Base-by-base conservation (phyloP, 2,329 filamentous ascomycete genomes). In the Aureobasidium melanogenum region DNA sequence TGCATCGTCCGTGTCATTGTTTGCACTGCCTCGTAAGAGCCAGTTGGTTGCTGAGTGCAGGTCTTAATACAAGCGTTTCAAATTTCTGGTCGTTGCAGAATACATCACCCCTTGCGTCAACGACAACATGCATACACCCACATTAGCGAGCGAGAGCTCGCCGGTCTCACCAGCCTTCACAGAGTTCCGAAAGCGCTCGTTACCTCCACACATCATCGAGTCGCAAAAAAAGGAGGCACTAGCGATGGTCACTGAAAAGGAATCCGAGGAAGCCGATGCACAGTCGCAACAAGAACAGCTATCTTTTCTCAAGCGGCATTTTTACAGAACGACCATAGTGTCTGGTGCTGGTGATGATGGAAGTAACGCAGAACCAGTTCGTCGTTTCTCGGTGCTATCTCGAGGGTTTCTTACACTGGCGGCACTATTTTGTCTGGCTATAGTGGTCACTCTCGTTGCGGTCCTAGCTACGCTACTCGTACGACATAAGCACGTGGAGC, bases 301-400 rank as follows among this genome's bases (percentile, higher is more conserved):
- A 14, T 63, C 67, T 14, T 69, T 70, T 60, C 64, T 66, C 24
- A 62, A 68, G 34, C 63, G 61, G 30, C 63, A 68, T 46, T 70
- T 69, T 52, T 69, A 65, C 48, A 67, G 61, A 39, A 44, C 63
- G 9, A 57, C 48, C 9, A 5, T 9, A 22, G 2, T 9, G 2
- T 5, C 34, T 50, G 54, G 41, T 30, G 36, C 30, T 22, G 64
- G 66, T 26, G 43, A 59, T 14, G 24, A 62, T 22, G 52, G 19
- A 4, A 56, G 39, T 26, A 39, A 56, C n/a, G 52, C 55, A 30
- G 26, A 58, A 12, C 38, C 24, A 19, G 60, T 54, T 22, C 55
- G 65, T 46, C 63, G 61, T 9, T 71, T 71, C 62, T 67, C 69
- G 1, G 66, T 70, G 48, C 63, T 67, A 3, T 69, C 69, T 12